Conservation (phyloP, 768 basidiomycete genomes). For the Psilocybe cubensis region DNA sequence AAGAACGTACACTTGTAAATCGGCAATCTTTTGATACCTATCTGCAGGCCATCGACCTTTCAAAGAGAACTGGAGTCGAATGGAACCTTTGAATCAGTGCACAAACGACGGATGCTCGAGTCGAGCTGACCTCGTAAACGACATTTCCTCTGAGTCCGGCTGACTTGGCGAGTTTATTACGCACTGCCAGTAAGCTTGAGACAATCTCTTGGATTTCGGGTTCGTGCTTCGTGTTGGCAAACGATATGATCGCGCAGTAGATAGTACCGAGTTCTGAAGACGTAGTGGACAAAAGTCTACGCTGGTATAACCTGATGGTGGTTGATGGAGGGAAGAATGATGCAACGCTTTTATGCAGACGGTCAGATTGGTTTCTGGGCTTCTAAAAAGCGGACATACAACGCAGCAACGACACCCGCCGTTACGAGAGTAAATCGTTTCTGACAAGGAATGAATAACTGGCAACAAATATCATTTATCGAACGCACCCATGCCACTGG, state of each 20-base stretch:
- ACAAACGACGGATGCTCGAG: too few relatives aligned
- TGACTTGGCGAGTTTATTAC: constrained; percentile 72
- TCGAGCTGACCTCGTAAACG: constrained; percentile 70
- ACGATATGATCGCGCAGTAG: constrained; percentile 79
- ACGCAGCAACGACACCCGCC: constrained; percentile 76
- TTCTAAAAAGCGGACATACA: constrained; percentile 50
- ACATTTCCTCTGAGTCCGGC: constrained; percentile 58
- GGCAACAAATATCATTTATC: constrained; percentile 7
- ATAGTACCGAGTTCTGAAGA: constrained; percentile 68
- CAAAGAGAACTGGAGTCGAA: constrained; percentile 62
- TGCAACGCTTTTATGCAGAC: constrained; percentile 48
- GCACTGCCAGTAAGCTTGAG: constrained; percentile 71
- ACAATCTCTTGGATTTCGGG: constrained; percentile 58
- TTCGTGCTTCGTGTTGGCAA: constrained; percentile 59
- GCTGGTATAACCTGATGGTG: constrained; percentile 75
- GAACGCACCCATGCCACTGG: constrained; percentile 64
- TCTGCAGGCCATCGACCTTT: constrained; percentile 81
- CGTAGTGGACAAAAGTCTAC: constrained; percentile 69
- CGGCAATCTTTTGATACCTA: constrained; percentile 70
- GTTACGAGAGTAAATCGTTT: constrained; percentile 71
- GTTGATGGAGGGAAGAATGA: constrained; percentile 77
- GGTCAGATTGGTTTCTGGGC: too few relatives aligned
- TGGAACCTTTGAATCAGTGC: too few relatives aligned
- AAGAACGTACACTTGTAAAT: constrained; percentile 63
- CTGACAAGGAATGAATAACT: constrained; percentile 32